Percentiles rank a stretch among this genome's conserved stretches.
These are phyloP conservation scores for Phytophthora constricta DNA, from an alignment of 352 stramenopile species.

Conservation along the genomic window DNA sequence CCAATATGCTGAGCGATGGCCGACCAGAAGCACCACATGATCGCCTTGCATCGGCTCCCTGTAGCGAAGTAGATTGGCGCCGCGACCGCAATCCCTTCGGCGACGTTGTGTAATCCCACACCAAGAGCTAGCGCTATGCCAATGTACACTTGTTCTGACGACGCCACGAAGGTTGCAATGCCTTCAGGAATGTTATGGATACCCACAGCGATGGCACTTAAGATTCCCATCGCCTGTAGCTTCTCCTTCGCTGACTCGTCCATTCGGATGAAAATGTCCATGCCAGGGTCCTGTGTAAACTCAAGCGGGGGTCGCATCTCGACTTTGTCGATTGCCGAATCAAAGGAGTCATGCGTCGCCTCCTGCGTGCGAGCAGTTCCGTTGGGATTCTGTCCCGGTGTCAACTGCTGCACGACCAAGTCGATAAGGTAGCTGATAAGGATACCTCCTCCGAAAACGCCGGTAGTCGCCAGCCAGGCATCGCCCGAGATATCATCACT, in stretches of 20 bases:
- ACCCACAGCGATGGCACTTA: constrained; percentile 93
- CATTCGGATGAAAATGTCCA: constrained; percentile 44
- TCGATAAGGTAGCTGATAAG: constrained; percentile 54
- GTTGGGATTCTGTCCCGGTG: constrained; percentile 39
- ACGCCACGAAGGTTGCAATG: constrained; percentile 94
- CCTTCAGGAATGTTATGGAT: constrained; percentile 98
- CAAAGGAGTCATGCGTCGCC: constrained; percentile 30
- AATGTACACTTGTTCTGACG: constrained; percentile 85
- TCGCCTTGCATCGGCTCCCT: constrained; percentile 89
- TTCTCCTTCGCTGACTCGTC: constrained; percentile 50
- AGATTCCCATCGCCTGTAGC: constrained; percentile 90
- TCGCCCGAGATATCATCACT: constrained; percentile 29
- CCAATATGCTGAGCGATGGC: constrained; percentile 90
- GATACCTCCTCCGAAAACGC: constrained; percentile 86
- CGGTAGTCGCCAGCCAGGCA: constrained; percentile 79
- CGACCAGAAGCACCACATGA: constrained; percentile 92
- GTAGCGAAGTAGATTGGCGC: constrained; percentile 98
- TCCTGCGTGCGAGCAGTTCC: constrained; percentile 38
- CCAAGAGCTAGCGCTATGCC: constrained; percentile 92
- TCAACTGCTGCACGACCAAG: constrained; percentile 46
- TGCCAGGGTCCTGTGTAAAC: constrained; percentile 37
- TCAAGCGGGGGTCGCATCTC: constrained; percentile 30
- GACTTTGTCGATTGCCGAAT: constrained; percentile 27
- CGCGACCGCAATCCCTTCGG: constrained; percentile 95
- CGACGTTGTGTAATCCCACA: constrained; percentile 97